Evolutionary conservation across 2,329 filamentous ascomycete species (phyloP).

Genomic region (Aureobasidium sp.): DNA sequence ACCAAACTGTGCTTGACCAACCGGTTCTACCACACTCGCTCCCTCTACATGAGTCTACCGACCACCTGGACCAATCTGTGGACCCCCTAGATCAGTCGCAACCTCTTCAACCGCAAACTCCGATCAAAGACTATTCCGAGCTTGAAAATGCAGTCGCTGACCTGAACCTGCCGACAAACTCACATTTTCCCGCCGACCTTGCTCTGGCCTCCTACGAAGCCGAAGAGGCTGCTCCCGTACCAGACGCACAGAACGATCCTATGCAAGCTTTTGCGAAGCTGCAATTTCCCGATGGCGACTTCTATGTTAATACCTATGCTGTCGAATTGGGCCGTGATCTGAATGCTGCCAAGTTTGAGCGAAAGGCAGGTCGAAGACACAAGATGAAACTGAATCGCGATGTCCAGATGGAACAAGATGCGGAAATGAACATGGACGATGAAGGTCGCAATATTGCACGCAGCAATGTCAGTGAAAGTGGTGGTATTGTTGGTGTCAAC

Average conservation of each 20-base stretch:
- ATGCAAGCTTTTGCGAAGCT: constrained; percentile 59
- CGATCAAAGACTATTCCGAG: constrained; percentile 11
- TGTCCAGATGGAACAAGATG: constrained; percentile 20
- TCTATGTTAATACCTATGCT: constrained; percentile 69
- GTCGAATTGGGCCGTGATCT: constrained; percentile 68
- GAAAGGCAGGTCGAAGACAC: constrained; percentile 13
- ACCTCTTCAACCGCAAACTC: constrained; percentile 3
- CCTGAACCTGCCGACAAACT: constrained; percentile 5
- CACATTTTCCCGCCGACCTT: constrained; percentile 7
- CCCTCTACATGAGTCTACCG: neutral
- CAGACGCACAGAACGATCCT: constrained; percentile 14
- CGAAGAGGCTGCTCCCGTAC: constrained; percentile 17
- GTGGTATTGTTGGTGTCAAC: constrained; percentile 23
- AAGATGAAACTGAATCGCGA: constrained; percentile 15
- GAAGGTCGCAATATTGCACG: constrained; percentile 11
- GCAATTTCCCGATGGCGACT: constrained; percentile 67
- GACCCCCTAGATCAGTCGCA: constrained; percentile 4
- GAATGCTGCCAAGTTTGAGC: constrained; percentile 38
- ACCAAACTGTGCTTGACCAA: neutral
- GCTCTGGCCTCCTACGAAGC: constrained; percentile 18
- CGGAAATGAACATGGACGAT: constrained; percentile 4
- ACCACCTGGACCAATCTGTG: neutral
- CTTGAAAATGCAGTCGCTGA: constrained; percentile 10
- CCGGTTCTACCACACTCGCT: neutral
- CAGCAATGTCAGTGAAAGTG: constrained; percentile 24